Evolutionary conservation across 1,284 basidiomycete genomes (phyloP).

Genomic region (Fomitopsis schrenkii): DNA sequence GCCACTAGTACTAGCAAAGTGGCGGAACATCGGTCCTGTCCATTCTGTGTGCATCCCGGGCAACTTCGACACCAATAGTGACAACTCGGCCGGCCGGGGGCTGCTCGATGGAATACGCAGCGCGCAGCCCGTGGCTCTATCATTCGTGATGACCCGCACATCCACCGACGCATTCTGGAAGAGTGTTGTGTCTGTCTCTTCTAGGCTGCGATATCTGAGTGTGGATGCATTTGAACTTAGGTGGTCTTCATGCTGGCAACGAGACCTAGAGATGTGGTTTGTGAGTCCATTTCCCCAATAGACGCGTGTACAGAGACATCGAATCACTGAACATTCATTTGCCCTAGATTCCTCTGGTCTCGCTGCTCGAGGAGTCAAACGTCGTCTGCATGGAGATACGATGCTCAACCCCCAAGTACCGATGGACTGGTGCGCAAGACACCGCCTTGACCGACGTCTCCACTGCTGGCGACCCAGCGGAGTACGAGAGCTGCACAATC

Average conservation of each 20-base stretch:
- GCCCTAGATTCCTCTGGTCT: neutral
- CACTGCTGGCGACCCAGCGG: neutral
- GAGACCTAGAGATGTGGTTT: neutral
- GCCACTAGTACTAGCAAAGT: neutral
- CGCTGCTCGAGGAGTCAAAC: neutral
- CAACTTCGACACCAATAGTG: neutral
- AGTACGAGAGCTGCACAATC: neutral
- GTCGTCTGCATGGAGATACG: neutral
- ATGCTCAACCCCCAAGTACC: neutral
- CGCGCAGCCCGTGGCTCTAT: neutral
- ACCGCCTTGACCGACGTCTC: neutral
- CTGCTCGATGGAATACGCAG: neutral
- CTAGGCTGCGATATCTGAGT: neutral
- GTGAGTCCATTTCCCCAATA: neutral
- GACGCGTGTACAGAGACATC: too few relatives aligned
- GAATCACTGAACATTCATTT: neutral
- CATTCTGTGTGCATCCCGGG: neutral
- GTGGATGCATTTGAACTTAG: neutral
- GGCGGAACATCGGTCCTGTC: neutral
- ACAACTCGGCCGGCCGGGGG: neutral
- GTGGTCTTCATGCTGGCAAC: neutral
- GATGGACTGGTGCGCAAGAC: neutral
- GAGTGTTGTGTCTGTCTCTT: neutral
- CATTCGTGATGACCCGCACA: neutral
- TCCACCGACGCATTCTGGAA: neutral